Evolutionary conservation across 495 filamentous ascomycete species (phyloP), one percentile per base, ranked within the genome.

Genomic region (Bathelium albidoporum): DNA sequence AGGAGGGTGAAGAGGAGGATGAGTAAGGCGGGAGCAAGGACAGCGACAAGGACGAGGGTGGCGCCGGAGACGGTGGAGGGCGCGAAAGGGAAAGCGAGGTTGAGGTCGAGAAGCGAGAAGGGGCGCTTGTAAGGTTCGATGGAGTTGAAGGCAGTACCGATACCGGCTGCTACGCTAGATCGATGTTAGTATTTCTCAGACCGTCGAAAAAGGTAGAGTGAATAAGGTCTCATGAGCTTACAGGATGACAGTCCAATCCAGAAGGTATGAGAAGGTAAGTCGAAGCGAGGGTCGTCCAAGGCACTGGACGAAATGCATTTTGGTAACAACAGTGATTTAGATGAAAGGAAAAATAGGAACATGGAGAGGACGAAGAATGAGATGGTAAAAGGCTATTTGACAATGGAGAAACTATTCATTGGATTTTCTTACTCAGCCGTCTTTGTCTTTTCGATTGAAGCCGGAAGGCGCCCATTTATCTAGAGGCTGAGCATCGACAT

Each of bases 51-150:
- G 26, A 83, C 55, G 18, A 88, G 71, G 11, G 82, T 73, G 28
- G 62, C 65, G 10, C 74, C 80, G 3, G 81, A 74, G 16, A 89
- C 79, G n/a, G 80, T 87, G 11, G 80, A 64, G 1, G 73, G 66
- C 24, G 71, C 74, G 65, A 78, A 78, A 0, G 86, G 87, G 65
- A 77, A 86, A 43, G 83, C 81, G 65, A 89, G 86, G 31, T 65
- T 72, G 0, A 79, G 73, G 69, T 89, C 82, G 39, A 76, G 71
- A 2, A 86, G 74, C 32, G 79, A 78, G 64, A 78, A 78, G 0
- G 74, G 74, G 29, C 73, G 63, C 52, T 73, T 63, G 66, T 70
- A 71, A 4, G 75, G 75, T 26, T 52, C 65, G 11, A 73, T 64
- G 45, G 22, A 70, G 63, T 75, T 71, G 49, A 72, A 66, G 2